These are phyloP conservation scores for Lepidium didymum DNA, from an alignment of 345 rosid species.

Conservation along the genomic window DNA sequence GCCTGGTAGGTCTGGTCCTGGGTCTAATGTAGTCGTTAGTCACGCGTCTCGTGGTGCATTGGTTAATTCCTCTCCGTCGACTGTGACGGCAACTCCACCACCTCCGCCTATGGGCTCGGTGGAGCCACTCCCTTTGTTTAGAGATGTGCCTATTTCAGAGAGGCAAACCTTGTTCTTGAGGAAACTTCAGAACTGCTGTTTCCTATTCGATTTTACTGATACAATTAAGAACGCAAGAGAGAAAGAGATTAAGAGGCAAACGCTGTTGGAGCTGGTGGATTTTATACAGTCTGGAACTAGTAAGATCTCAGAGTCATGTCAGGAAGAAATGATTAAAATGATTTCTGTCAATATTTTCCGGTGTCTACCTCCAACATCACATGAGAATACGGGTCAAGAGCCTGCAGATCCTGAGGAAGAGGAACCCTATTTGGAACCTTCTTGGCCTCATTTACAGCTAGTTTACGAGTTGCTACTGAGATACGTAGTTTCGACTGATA, in stretches of 20 bases:
- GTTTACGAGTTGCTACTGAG: conserved; percentile 76
- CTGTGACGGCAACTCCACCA: conserved; percentile 17
- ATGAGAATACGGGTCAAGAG: conserved; percentile 81
- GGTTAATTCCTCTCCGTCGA: conserved; percentile 12
- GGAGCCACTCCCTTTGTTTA: conserved; percentile 63
- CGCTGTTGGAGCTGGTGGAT: conserved; percentile 76
- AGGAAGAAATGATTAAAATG: conserved; percentile 85
- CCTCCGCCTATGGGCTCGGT: conserved; percentile 50
- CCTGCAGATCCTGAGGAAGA: conserved; percentile 81
- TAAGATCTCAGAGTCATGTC: conserved; percentile 69
- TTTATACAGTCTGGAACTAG: conserved; percentile 77
- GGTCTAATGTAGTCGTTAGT: conserved; percentile 57
- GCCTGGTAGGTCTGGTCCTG: conserved; percentile 29
- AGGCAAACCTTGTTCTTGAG: conserved; percentile 57
- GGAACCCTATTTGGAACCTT: conserved; percentile 79
- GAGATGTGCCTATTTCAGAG: conserved; percentile 58
- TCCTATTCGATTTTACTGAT: conserved; percentile 66
- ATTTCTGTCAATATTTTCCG: conserved; percentile 59
- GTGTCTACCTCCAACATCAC: conserved; percentile 69
- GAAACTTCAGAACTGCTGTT: conserved; percentile 74
- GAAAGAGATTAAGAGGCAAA: conserved; percentile 85
- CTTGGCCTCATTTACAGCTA: conserved; percentile 93
- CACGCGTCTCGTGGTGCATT: conserved; percentile 54
- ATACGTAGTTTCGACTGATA: conserved; percentile 74
- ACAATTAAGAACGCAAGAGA: conserved; percentile 51